Evolutionary conservation across 73 alveolate species (phyloP).

Genomic region (Durusdinium trenchii): DNA sequence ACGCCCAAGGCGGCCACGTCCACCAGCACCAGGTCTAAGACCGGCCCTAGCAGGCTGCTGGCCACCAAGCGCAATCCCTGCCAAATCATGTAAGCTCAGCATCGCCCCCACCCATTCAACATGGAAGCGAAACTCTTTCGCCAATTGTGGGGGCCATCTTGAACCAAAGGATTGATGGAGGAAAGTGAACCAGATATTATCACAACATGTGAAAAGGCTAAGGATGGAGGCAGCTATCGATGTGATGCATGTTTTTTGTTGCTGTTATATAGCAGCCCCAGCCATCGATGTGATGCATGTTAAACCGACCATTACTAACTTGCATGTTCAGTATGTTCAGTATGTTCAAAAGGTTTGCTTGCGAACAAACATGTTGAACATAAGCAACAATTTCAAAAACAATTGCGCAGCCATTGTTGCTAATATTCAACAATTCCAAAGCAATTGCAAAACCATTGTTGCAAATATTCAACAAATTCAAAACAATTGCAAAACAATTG

Average conservation of each 20-base stretch:
- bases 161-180: not conserved
- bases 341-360: no score
- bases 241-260: no score
- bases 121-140: not conserved
- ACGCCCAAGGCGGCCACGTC: no score
- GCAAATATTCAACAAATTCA: no score
- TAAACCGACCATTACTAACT: not conserved
- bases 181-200: not conserved
- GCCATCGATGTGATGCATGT: not conserved
- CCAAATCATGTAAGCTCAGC: conserved; percentile 9
- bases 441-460: no score
- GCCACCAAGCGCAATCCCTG: conserved; percentile 9
- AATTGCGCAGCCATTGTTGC: not conserved
- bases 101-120: not conserved
- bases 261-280: not conserved
- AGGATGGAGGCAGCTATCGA: no score
- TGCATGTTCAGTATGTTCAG: not conserved
- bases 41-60: not conserved
- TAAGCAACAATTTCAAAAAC: no score
- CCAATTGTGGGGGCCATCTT: not conserved
- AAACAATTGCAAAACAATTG: not conserved
- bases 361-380: not conserved
- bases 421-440: not conserved
- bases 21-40: no score
- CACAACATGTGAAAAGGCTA: not conserved